Evolutionary conservation across 352 stramenopile genomes (phyloP), one percentile per base, ranked within the genome.

Genomic region (Pythium myriotylum): DNA sequence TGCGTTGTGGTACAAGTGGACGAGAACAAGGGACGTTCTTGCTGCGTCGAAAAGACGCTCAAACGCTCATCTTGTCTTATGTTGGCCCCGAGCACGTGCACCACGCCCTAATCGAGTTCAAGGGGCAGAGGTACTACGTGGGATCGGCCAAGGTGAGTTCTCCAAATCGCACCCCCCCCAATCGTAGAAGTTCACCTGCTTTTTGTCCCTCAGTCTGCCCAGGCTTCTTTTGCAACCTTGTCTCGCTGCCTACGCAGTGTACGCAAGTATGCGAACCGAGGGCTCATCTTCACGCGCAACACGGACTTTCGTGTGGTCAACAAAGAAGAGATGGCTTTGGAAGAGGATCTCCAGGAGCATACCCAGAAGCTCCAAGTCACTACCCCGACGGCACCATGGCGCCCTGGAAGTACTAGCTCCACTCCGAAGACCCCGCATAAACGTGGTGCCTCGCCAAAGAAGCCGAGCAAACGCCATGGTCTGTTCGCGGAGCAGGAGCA

Each of bases 61-160:
- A 86, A 48, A 95, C 86, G 37, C 58, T 95, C 22, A 76, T 95
- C 42, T 66, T 95, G n/a, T 95, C 86, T 43, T 95, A 95, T 35
- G 56, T 89, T 9, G 82, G 84, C 0, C 42, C 62, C 0, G 62
- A 71, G 8, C 79, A 95, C 39, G 70, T 90, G n/a, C 86, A 93
- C 52, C 86, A 95, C 53, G 86, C 90, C 27, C 72, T 95, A 1
- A 86, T 95, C 26, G 86, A 92, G 59, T 95, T 71, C 54, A 70
- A 77, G 5, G 74, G 84, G 39, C 75, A 86, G 33, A 73, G 68
- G 53, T 95, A 93, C 54, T 81, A 92, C 52, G 76, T 95, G 24
- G 86, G 86, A 1, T 83, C 83, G 4, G 84, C 86, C 27, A 92
- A 91, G 73, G 85, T 94, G 61, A 33, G 41, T 10, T 54, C 8